Conservation (phyloP, 768 basidiomycete genomes). For the Mycena sanguinolenta region DNA sequence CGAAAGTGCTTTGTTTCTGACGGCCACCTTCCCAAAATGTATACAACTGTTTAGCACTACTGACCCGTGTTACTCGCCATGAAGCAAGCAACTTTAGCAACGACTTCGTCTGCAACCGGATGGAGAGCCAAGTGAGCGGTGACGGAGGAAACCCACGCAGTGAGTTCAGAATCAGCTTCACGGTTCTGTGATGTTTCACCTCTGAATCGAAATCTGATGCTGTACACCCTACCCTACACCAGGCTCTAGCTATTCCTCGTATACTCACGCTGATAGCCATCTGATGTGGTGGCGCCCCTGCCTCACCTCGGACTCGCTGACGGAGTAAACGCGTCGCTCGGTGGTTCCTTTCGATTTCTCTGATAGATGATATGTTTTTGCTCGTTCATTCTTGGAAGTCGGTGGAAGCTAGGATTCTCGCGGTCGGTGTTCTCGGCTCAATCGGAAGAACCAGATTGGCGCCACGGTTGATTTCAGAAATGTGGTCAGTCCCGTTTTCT, state of each 20-base stretch:
- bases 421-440: background rate
- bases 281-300: background rate
- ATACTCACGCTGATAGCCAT: conserved; percentile 4
- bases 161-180: background rate
- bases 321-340: conserved; percentile 7
- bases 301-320: background rate
- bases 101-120: no score
- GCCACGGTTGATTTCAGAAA: no score
- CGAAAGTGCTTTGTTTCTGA: no score
- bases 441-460: background rate
- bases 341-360: background rate
- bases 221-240: no score
- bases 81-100: background rate
- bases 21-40: no score
- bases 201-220: background rate
- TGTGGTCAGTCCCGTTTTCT: no score
- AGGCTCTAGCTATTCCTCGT: background rate
- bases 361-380: background rate
- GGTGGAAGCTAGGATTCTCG: background rate
- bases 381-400: background rate
- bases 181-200: background rate
- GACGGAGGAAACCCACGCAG: no score
- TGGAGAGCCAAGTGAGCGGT: no score
- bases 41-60: background rate
- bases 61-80: background rate